A percentile compares a stretch with the other conserved stretches of the same genome.
phyloP scores from a whole-genome alignment of 225 moss, liverwort and hornwort species.

The Bryum argenteum region DNA sequence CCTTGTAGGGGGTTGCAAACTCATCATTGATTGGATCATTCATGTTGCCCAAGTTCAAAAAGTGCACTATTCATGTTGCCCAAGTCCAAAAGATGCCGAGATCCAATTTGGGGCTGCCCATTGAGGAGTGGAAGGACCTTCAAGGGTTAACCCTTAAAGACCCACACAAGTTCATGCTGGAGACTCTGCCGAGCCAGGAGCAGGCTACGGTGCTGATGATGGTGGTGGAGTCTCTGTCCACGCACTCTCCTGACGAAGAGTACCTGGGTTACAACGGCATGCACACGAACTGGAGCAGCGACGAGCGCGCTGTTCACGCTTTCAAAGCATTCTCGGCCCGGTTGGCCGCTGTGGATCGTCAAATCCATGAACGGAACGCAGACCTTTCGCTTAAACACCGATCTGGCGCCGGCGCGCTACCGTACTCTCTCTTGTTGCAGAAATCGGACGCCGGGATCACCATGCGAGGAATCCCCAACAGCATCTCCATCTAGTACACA shows the following conservation, averaged over 20 bases:
- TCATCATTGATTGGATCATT: too few species aligned
- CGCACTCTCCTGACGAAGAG: slow-evolving; percentile 88
- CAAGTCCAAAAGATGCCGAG: too few species aligned
- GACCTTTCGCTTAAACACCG: slow-evolving; percentile 53
- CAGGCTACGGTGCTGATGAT: slow-evolving; percentile 77
- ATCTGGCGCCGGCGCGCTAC: slow-evolving; percentile 74
- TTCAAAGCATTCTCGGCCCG: slow-evolving; percentile 46
- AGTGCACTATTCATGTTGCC: too few species aligned
- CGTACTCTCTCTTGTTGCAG: slow-evolving; percentile 70
- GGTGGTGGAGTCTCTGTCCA: slow-evolving; percentile 76
- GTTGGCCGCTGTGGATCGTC: slow-evolving; percentile 36
- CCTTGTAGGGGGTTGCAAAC: too few species aligned
- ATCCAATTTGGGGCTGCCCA: too few species aligned
- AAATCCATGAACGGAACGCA: slow-evolving; percentile 56
- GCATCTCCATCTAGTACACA: slow-evolving; percentile 68
- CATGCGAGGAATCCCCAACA: slow-evolving; percentile 77
- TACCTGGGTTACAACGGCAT: slow-evolving; percentile 65
- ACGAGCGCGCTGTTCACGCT: slow-evolving; percentile 36
- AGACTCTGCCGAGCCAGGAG: slow-evolving; percentile 59
- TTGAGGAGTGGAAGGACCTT: too few species aligned
- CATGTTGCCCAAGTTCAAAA: too few species aligned
- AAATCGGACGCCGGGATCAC: slow-evolving; percentile 77
- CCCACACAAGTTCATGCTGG: slow-evolving; percentile 57
- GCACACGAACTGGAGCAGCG: slow-evolving; percentile 67
- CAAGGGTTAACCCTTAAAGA: too few species aligned